Conservation (phyloP, 176 grass and related monocot species). For the Leersia perrieri region DNA sequence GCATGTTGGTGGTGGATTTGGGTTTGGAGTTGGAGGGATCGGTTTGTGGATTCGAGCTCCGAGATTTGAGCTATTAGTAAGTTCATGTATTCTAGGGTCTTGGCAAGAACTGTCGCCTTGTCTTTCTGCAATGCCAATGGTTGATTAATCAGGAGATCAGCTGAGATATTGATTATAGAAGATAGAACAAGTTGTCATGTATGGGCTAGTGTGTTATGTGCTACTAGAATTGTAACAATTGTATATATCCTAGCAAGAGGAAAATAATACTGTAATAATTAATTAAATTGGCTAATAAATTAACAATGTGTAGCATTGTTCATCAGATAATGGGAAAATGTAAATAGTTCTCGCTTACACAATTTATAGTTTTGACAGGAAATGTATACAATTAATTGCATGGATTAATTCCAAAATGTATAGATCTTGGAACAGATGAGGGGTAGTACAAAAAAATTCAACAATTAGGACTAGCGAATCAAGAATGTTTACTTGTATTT, state of each 20-base stretch:
- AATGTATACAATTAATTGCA: too few relatives aligned
- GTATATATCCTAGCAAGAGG: too few relatives aligned
- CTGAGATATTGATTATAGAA: not conserved
- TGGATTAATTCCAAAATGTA: too few relatives aligned
- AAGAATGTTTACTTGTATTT: not conserved
- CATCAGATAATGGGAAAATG: not conserved
- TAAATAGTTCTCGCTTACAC: too few relatives aligned
- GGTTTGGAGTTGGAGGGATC: slow-evolving; percentile 45
- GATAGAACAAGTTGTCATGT: not conserved
- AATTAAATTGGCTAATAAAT: too few relatives aligned
- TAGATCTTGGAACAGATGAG: too few relatives aligned
- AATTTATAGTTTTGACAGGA: too few relatives aligned
- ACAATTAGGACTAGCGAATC: too few relatives aligned
- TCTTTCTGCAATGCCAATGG: slow-evolving; percentile 47
- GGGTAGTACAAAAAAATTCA: too few relatives aligned
- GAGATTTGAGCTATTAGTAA: slow-evolving; percentile 49
- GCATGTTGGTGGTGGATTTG: not conserved
- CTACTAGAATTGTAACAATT: not conserved
- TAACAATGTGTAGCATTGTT: not conserved
- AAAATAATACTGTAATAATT: too few relatives aligned
- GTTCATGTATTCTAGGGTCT: slow-evolving; percentile 65
- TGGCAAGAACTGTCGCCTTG: slow-evolving; percentile 66
- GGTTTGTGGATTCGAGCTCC: slow-evolving; percentile 55
- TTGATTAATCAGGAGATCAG: not conserved
- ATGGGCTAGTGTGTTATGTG: not conserved